These are phyloP conservation scores for Prunus mongolica DNA, from an alignment of 306 rosid species.

Conservation along the genomic window DNA sequence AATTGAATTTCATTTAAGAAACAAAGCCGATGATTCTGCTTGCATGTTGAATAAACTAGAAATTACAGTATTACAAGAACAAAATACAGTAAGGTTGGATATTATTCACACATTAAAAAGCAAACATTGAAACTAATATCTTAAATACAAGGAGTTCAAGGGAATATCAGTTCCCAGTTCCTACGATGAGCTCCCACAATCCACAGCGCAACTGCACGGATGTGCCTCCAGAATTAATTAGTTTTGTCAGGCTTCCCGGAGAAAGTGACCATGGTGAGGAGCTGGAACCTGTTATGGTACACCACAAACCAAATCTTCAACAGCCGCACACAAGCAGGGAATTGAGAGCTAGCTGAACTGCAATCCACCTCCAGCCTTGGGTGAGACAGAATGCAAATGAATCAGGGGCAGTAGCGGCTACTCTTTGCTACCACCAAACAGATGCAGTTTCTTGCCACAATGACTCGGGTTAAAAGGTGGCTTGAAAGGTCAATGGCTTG, in stretches of 20 bases:
- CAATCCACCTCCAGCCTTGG: background rate
- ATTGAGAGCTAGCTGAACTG: background rate
- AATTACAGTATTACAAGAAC: background rate
- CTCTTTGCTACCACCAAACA: background rate
- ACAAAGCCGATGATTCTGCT: background rate
- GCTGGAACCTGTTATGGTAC: background rate
- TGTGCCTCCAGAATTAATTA: background rate
- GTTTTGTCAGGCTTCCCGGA: background rate
- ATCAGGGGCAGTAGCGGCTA: background rate
- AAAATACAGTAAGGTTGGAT: background rate
- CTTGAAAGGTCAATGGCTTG: constrained; percentile 1
- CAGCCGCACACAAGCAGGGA: background rate
- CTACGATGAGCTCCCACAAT: background rate
- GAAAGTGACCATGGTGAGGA: background rate
- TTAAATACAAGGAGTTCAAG: too few relatives aligned
- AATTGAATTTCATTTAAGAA: too few relatives aligned
- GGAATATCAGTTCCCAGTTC: background rate
- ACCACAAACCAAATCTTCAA: background rate
- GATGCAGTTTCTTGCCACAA: background rate
- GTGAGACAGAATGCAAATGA: background rate
- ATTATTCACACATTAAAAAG: background rate
- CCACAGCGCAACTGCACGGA: background rate
- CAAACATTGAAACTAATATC: background rate
- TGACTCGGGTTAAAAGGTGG: background rate
- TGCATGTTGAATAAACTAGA: background rate